phyloP scores from a whole-genome alignment of 495 filamentous ascomycete genomes.

The Penicillium simplicissimum region DNA sequence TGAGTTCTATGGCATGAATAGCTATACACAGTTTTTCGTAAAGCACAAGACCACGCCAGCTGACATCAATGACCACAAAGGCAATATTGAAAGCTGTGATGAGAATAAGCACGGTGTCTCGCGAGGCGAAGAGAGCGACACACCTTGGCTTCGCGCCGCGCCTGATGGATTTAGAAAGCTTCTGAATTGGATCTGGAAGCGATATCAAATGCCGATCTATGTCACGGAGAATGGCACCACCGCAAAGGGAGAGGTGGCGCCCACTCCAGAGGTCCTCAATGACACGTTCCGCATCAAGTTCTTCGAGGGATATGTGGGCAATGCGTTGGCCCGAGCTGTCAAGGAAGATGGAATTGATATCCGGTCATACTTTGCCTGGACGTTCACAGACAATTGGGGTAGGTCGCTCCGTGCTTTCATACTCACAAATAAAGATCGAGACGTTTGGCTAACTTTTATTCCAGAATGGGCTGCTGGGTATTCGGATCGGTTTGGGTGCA shows the following conservation, averaged over 20 bases:
- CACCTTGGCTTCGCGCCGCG: conserved; percentile 44
- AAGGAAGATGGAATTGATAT: conserved; percentile 48
- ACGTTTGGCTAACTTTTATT: conserved; percentile 8
- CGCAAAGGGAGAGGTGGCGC: conserved; percentile 45
- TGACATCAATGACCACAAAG: conserved; percentile 47
- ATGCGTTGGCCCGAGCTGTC: conserved; percentile 43
- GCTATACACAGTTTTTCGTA: conserved; percentile 50
- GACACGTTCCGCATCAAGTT: conserved; percentile 48
- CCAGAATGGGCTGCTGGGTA: conserved; percentile 53
- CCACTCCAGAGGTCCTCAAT: conserved; percentile 39
- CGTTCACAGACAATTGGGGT: conserved; percentile 48
- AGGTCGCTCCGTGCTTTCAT: conserved; percentile 5
- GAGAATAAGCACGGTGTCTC: conserved; percentile 47
- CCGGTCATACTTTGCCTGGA: conserved; percentile 52
- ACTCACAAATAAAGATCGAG: neutral
- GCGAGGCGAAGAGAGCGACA: conserved; percentile 50
- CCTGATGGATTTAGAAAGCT: conserved; percentile 47
- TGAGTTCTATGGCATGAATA: conserved; percentile 56
- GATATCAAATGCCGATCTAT: conserved; percentile 49
- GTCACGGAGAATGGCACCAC: conserved; percentile 55
- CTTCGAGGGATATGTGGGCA: conserved; percentile 47
- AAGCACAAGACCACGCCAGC: conserved; percentile 39
- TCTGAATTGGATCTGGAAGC: conserved; percentile 43
- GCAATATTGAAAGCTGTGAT: conserved; percentile 45
- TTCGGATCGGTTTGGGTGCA: conserved; percentile 47